Evolutionary conservation across 1,284 basidiomycete species (phyloP).

Genomic region (Fomitopsis betulina): DNA sequence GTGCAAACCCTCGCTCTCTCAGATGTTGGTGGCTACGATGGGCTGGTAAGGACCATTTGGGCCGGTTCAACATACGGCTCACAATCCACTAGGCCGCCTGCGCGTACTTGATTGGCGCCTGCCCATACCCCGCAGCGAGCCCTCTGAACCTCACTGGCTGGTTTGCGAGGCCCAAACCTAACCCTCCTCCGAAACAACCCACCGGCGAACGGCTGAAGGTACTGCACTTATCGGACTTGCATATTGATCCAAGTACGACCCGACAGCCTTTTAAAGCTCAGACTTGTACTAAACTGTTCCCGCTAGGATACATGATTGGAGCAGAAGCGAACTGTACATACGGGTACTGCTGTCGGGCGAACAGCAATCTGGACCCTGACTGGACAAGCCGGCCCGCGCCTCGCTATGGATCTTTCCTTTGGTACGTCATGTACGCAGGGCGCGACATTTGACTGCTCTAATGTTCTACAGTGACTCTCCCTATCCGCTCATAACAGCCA

Average conservation of each 20-base stretch:
- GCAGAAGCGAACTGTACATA: constrained; percentile 72
- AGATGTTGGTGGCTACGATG: constrained; percentile 64
- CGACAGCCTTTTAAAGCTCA: not conserved
- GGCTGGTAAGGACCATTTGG: constrained; percentile 34
- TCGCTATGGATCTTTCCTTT: constrained; percentile 59
- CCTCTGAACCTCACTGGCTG: constrained; percentile 50
- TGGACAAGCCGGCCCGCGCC: constrained; percentile 52
- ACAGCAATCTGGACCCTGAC: constrained; percentile 47
- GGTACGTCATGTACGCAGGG: constrained; percentile 31
- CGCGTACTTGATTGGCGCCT: constrained; percentile 46
- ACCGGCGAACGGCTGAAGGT: constrained; percentile 69
- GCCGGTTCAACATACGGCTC: not conserved
- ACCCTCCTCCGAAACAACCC: constrained; percentile 47
- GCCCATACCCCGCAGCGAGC: constrained; percentile 45
- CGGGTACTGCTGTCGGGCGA: constrained; percentile 64
- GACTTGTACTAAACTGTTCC: not conserved
- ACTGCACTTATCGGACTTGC: constrained; percentile 74
- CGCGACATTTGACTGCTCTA: not conserved
- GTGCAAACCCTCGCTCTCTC: constrained; percentile 67
- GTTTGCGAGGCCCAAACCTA: constrained; percentile 67
- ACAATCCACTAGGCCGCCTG: constrained; percentile 31
- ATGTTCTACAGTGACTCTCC: constrained; percentile 61
- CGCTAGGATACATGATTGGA: constrained; percentile 61
- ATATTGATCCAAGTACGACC: constrained; percentile 64
- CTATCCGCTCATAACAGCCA: constrained; percentile 55